These are phyloP conservation scores for Lycium ferocissimum DNA, from an alignment of 257 asterid species.

Conservation along the genomic window DNA sequence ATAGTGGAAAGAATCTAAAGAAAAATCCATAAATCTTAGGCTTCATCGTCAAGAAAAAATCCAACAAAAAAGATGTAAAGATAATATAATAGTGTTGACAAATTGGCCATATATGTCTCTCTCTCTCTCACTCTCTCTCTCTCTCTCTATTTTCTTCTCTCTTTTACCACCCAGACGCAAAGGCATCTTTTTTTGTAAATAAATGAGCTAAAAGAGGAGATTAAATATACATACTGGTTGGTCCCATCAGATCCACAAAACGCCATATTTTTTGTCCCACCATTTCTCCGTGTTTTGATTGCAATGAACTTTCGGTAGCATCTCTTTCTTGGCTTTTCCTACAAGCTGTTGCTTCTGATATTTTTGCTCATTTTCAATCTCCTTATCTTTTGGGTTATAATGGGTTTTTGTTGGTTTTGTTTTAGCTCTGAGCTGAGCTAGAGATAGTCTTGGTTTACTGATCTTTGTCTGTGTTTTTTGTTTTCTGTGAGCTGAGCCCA, in stretches of 20 bases:
- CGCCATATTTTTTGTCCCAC: constrained; percentile 18
- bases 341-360: constrained; percentile 6
- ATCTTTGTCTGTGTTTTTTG: background rate
- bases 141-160: constrained; percentile 25
- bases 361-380: background rate
- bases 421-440: background rate
- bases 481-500: background rate
- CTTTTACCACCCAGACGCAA: background rate
- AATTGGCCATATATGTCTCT: background rate
- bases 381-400: background rate
- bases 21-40: constrained; percentile 2
- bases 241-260: constrained; percentile 30
- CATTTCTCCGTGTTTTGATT: background rate
- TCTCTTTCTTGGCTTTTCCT: constrained; percentile 27
- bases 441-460: constrained; percentile 16
- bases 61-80: constrained; percentile 16
- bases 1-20: constrained; percentile 31
- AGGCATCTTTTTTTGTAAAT: background rate
- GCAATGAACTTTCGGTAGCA: constrained; percentile 14
- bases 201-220: too few relatives aligned
- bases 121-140: constrained; percentile 24
- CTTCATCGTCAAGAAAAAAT: constrained; percentile 24
- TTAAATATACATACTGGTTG: background rate
- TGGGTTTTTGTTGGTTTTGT: background rate
- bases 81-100: constrained; percentile 24